phyloP scores from a whole-genome alignment of 2,329 filamentous ascomycete species.

The Colletotrichum australisinense region DNA sequence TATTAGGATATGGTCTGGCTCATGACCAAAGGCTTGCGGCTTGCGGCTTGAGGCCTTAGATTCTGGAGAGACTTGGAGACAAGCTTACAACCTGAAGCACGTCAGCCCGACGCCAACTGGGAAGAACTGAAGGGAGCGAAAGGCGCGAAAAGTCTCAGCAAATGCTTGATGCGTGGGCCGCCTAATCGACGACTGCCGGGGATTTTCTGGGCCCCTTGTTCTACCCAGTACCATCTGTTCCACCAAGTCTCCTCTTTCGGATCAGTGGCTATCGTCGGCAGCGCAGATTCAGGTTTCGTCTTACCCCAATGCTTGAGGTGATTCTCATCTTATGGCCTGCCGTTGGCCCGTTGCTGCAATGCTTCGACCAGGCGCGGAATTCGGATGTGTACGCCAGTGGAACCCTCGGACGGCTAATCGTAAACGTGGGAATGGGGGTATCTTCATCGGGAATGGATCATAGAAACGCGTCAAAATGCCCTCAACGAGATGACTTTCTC shows the following conservation, averaged over 20 bases:
- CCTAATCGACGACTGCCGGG: constrained; percentile 2
- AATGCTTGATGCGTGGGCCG: constrained; percentile 9
- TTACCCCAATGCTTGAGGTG: constrained; percentile 34
- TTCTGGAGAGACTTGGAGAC: background rate
- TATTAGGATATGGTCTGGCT: background rate
- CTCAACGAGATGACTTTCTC: background rate
- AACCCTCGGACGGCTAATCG: background rate
- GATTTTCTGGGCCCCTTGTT: constrained; percentile 7
- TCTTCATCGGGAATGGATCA: background rate
- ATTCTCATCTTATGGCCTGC: background rate
- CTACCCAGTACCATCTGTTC: background rate
- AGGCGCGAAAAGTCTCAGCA: background rate
- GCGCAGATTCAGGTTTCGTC: constrained; percentile 1
- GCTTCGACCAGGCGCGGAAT: background rate
- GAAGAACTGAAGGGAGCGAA: background rate
- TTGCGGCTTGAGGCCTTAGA: background rate
- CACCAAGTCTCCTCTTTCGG: constrained; percentile 1
- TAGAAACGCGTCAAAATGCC: background rate
- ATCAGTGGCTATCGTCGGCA: constrained; percentile 28
- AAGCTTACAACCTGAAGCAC: background rate
- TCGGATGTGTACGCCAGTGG: constrained; percentile 6
- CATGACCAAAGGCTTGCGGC: background rate
- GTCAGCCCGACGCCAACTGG: background rate
- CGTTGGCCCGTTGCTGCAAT: background rate
- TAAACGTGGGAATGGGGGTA: constrained; percentile 7